A percentile compares a stretch with the other conserved stretches of the same genome.
phyloP scores from a whole-genome alignment of 2,329 filamentous ascomycete genomes.

The Macrophomina pseudophaseolina region DNA sequence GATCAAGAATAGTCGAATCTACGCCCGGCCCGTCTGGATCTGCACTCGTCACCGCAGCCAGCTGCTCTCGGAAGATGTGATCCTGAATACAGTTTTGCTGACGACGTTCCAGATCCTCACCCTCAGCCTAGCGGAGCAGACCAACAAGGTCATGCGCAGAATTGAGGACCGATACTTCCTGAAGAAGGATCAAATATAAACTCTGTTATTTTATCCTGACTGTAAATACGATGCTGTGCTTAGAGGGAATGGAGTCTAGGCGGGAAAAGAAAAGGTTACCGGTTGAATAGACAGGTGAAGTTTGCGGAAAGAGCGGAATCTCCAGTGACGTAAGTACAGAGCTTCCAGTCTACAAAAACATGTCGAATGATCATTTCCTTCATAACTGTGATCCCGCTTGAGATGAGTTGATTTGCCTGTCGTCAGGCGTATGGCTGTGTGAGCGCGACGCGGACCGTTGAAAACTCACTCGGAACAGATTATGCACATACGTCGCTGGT shows the following conservation, averaged over 20 bases:
- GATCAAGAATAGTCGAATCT: not conserved
- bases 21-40: not conserved
- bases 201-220: conserved; percentile 42
- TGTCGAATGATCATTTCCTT: not conserved
- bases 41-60: not conserved
- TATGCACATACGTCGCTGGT: not conserved
- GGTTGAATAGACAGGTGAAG: not conserved
- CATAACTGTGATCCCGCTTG: not conserved
- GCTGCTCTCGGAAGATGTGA: not conserved
- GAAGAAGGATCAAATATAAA: conserved; percentile 51
- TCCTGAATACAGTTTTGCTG: not conserved
- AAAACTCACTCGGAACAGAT: not conserved
- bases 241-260: conserved; percentile 8
- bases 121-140: conserved; percentile 92
- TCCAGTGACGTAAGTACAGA: conserved; percentile 2
- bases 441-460: not conserved
- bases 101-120: conserved; percentile 70
- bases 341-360: not conserved
- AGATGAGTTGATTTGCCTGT: not conserved
- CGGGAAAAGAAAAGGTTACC: not conserved
- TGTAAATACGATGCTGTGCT: conserved; percentile 5
- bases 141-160: conserved; percentile 86
- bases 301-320: not conserved
- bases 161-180: conserved; percentile 68
- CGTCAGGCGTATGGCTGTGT: too few relatives aligned